A percentile compares a stretch with the other conserved stretches of the same genome.
Evolutionary conservation across 2,329 filamentous ascomycete genomes (phyloP).

Genomic region (Arthrobotrys megalospora): DNA sequence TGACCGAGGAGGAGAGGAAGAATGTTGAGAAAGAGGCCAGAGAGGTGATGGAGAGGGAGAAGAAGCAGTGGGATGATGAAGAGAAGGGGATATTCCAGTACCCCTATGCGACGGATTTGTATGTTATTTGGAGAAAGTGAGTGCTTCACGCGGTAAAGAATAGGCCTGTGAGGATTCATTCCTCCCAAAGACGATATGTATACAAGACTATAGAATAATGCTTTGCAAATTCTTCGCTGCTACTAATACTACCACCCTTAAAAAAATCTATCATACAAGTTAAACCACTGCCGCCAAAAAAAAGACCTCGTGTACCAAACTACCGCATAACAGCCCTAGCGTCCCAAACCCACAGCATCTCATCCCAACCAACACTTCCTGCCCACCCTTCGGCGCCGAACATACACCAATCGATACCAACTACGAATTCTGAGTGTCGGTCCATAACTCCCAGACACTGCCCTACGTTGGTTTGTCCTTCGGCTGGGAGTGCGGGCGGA

Average conservation of each 20-base stretch:
- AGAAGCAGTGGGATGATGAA: conserved; percentile 56
- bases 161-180: no score
- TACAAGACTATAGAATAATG: conserved; percentile 13
- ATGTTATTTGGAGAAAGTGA: conserved; percentile 51
- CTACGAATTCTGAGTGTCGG: conserved; percentile 93
- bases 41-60: conserved; percentile 22
- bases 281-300: background rate
- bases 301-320: background rate
- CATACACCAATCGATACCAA: conserved; percentile 96
- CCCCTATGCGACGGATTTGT: conserved; percentile 54
- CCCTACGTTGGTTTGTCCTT: conserved; percentile 69
- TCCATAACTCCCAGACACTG: conserved; percentile 89
- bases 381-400: conserved; percentile 97
- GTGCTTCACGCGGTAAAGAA: no score
- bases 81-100: conserved; percentile 49
- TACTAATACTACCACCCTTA: background rate
- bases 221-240: conserved; percentile 15
- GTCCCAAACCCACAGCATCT: conserved; percentile 92
- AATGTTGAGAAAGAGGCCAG: conserved; percentile 33
- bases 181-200: background rate
- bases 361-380: conserved; percentile 94
- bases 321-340: conserved; percentile 76
- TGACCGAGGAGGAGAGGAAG: conserved; percentile 22
- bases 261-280: conserved; percentile 30
- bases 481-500: conserved; percentile 64